Percentiles rank a stretch among this genome's conserved stretches.
Evolutionary conservation across 176 grass and related monocot genomes (phyloP).

Genomic region (Canna indica): DNA sequence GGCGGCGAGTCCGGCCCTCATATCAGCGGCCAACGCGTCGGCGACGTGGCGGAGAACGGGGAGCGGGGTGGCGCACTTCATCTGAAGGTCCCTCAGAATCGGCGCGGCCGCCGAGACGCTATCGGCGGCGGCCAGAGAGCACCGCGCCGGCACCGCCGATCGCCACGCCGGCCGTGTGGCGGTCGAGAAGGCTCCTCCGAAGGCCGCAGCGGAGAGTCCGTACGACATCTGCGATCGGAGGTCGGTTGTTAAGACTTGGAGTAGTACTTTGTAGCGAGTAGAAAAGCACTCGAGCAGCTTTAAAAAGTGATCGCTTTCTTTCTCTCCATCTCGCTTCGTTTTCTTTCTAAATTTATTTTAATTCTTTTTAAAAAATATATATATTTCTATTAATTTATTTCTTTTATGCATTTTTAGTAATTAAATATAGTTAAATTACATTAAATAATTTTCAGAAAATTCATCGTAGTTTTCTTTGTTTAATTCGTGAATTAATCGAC

Average conservation of each 20-base stretch:
- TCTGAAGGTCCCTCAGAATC: slow-evolving; percentile 25
- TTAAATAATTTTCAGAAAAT: too few relatives aligned
- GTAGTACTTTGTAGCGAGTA: too few relatives aligned
- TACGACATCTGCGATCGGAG: neutral
- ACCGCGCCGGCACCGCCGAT: slow-evolving; percentile 6
- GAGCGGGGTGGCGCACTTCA: slow-evolving; percentile 31
- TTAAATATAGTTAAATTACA: too few relatives aligned
- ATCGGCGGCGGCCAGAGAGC: neutral
- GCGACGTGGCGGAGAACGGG: slow-evolving; percentile 31
- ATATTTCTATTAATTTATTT: too few relatives aligned
- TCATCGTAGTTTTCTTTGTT: too few relatives aligned
- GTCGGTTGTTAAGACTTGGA: neutral
- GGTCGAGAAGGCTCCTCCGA: slow-evolving; percentile 12
- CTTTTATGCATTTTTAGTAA: too few relatives aligned
- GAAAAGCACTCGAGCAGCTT: neutral
- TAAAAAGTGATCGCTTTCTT: neutral
- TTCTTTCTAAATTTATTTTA: too few relatives aligned
- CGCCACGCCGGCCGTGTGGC: neutral
- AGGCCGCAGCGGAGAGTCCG: slow-evolving; percentile 16
- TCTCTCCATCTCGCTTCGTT: too few relatives aligned
- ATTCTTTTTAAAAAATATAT: too few relatives aligned
- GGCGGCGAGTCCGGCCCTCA: slow-evolving; percentile 18
- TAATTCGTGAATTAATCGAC: too few relatives aligned
- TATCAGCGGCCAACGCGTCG: slow-evolving; percentile 23
- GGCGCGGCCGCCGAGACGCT: neutral